phyloP scores from a whole-genome alignment of 768 basidiomycete genomes.

The Boletus barrowsii region DNA sequence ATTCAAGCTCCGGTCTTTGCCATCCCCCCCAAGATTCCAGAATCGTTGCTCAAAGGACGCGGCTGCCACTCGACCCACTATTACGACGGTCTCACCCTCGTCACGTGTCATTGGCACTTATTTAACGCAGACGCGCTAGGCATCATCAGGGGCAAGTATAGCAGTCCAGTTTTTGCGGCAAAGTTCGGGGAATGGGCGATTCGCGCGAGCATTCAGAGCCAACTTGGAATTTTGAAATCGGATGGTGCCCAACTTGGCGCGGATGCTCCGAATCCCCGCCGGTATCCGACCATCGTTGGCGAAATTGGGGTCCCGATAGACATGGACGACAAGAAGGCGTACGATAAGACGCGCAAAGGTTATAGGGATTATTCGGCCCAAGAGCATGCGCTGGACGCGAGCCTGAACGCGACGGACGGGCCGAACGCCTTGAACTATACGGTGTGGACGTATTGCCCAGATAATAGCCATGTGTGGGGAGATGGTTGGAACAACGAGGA shows the following conservation, averaged over 20 bases:
- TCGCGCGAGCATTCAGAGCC: conserved; percentile 74
- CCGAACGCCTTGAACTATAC: conserved; percentile 74
- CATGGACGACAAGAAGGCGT: conserved; percentile 84
- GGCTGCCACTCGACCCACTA: conserved; percentile 81
- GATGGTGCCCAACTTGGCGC: conserved; percentile 66
- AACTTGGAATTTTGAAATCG: conserved; percentile 73
- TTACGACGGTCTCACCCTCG: conserved; percentile 91
- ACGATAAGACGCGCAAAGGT: conserved; percentile 45
- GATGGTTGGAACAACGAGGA: conserved; percentile 98
- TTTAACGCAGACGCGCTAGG: conserved; percentile 96
- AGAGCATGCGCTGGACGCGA: conserved; percentile 85
- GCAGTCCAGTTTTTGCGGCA: conserved; percentile 62
- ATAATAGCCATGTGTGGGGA: conserved; percentile 84
- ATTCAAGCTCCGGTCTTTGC: conserved; percentile 91
- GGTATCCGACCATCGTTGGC: conserved; percentile 87
- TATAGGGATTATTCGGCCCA: conserved; percentile 79
- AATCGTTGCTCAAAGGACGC: conserved; percentile 59
- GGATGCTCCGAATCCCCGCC: conserved; percentile 2
- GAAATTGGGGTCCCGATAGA: conserved; percentile 96
- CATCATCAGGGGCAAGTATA: conserved; percentile 81
- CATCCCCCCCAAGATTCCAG: conserved; percentile 60
- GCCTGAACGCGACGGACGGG: conserved; percentile 75
- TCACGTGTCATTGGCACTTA: conserved; percentile 93
- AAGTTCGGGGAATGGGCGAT: conserved; percentile 84
- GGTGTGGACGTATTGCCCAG: conserved; percentile 85